These are phyloP conservation scores for Pholiota adiposa DNA, from an alignment of 1,284 basidiomycete species.

Conservation along the genomic window DNA sequence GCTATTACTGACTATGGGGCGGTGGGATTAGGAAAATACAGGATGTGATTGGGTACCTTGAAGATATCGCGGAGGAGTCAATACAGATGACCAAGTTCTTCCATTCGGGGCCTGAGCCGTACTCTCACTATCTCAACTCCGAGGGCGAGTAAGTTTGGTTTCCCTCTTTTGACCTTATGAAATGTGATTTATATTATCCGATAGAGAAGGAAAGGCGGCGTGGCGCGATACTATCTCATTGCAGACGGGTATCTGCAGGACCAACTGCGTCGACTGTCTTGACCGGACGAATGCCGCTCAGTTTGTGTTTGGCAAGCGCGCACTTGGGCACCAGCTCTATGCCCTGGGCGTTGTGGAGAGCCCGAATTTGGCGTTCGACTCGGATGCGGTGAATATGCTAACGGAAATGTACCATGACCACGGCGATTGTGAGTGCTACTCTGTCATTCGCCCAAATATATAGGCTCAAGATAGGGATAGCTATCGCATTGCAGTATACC, in stretches of 20 bases:
- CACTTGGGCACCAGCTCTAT: conserved; percentile 94
- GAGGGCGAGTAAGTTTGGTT: conserved; percentile 45
- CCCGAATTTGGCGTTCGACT: conserved; percentile 90
- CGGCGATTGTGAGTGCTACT: conserved; percentile 75
- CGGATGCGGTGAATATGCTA: conserved; percentile 95
- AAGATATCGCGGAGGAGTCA: conserved; percentile 94
- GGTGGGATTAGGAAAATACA: conserved; percentile 75
- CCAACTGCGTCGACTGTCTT: conserved; percentile 95
- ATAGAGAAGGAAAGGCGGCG: conserved; percentile 32
- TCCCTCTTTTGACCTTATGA: neutral
- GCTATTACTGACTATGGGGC: neutral
- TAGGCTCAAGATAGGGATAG: conserved; percentile 42
- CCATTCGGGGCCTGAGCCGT: conserved; percentile 84
- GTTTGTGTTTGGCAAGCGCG: conserved; percentile 97
- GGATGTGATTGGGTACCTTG: conserved; percentile 95
- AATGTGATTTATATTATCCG: neutral
- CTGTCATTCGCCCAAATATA: too few relatives aligned
- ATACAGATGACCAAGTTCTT: conserved; percentile 95
- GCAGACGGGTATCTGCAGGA: conserved; percentile 91
- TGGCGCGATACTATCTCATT: conserved; percentile 78
- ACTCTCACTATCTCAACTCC: conserved; percentile 64
- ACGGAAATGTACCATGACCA: conserved; percentile 99
- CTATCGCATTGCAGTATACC: conserved; percentile 95
- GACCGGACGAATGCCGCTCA: conserved; percentile 98
- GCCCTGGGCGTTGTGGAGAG: conserved; percentile 88